Evolutionary conservation across 768 basidiomycete genomes (phyloP), one percentile per base, ranked within the genome.

Genomic region (Lactarius deliciosus): DNA sequence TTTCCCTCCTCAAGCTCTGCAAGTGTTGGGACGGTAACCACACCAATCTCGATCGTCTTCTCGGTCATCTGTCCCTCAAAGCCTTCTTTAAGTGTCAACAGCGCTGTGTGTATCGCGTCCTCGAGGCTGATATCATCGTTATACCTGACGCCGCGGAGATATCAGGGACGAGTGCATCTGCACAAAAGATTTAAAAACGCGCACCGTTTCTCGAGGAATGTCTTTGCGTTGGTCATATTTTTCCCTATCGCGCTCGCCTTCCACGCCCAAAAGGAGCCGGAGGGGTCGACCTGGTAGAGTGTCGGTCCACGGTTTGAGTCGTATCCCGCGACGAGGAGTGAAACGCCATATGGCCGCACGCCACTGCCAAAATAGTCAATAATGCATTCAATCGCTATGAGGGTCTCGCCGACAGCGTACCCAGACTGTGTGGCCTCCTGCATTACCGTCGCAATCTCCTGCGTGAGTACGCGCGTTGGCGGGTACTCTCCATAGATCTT

Each of bases 21-120:
- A 25, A 77, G 74, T 15, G 90, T 91, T 9, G 94, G 93, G 18
- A 96, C 91, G 59, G 94, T 96, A 70, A 98, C 86, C 47, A 99
- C 88, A 40, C 97, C 97, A 60, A 99, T 94, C 80, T 99, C 97
- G 74, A 99, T 97, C 56, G 97, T 99, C 82, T 97, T 96, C 80
- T 98, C 97, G 34, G 96, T 98, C 96, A 99, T 98, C 75, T 98
- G 93, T n/a, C 97, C 97, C 78, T 99, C 97, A 73, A 98, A 99
- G 4, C 97, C 96, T 79, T 98, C 97, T 79, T 99, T 98, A 70
- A 98, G 82, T 41, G 97, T 99, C 70, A 99, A 79, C 34, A 99
- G 86, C 40, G 97, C 97, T 15, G 97, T 99, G 78, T 99, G 97
- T 71, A 98, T 98, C 40, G 96, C 97, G 76, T 98, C 97, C 79